These are phyloP conservation scores for Cardamine occulta DNA, from an alignment of 345 rosid species.

Conservation along the genomic window DNA sequence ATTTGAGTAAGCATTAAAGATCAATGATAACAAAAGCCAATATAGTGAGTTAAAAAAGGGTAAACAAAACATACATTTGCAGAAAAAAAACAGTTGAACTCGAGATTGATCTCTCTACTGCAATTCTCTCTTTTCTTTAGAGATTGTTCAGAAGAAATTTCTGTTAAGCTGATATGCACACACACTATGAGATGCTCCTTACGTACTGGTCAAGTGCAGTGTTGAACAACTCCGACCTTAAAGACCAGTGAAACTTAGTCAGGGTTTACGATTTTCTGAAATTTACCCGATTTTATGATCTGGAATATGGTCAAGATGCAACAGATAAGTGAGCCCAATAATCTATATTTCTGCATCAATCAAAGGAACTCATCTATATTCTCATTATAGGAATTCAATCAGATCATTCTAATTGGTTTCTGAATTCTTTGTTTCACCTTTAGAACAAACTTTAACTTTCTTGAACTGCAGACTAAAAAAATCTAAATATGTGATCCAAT, in stretches of 20 bases:
- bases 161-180: constrained; percentile 22
- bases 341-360: too few species aligned
- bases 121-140: constrained; percentile 1
- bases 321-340: not conserved
- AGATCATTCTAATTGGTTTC: too few species aligned
- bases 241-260: constrained; percentile 24
- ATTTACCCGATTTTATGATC: not conserved
- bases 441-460: too few species aligned
- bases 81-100: not conserved
- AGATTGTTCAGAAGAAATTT: not conserved
- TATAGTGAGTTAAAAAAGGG: too few species aligned
- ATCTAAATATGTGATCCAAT: too few species aligned
- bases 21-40: not conserved
- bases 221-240: constrained; percentile 75
- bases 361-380: too few species aligned
- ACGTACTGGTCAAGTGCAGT: constrained; percentile 79
- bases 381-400: too few species aligned
- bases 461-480: too few species aligned
- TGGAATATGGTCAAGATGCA: not conserved
- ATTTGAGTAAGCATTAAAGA: too few species aligned
- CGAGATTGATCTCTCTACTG: constrained; percentile 11
- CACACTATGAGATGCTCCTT: constrained; percentile 69
- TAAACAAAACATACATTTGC: constrained; percentile 22
- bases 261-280: not conserved
- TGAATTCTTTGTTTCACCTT: too few species aligned